Evolutionary conservation across 805 yeast genomes (phyloP).

Genomic region (Lachancea sp.): DNA sequence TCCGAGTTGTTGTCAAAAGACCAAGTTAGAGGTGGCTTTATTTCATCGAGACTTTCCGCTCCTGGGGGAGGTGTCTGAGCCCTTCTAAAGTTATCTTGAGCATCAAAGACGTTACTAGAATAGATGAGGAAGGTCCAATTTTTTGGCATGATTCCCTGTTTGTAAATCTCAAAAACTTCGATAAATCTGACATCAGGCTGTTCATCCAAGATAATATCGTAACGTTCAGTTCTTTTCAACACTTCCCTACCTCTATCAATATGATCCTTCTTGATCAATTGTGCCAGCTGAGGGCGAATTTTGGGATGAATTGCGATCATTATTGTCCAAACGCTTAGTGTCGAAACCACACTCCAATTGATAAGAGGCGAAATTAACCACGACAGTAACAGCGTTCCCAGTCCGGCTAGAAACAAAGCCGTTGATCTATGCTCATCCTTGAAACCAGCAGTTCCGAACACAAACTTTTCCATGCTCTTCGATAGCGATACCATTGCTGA

Average conservation of each 20-base stretch:
- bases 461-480: conserved; percentile 47
- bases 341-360: conserved; percentile 60
- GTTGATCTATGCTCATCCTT: conserved; percentile 64
- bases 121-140: conserved; percentile 58
- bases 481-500: conserved; percentile 45
- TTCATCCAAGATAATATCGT: conserved; percentile 63
- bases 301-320: conserved; percentile 57
- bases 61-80: conserved; percentile 62
- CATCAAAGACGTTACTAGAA: conserved; percentile 50
- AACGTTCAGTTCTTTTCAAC: conserved; percentile 29
- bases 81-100: conserved; percentile 39
- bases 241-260: conserved; percentile 23
- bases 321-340: conserved; percentile 50
- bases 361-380: conserved; percentile 44
- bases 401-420: conserved; percentile 42
- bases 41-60: conserved; percentile 44
- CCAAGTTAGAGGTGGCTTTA: conserved; percentile 72
- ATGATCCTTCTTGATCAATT: conserved; percentile 25
- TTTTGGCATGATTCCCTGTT: conserved; percentile 51
- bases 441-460: conserved; percentile 62
- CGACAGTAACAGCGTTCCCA: conserved; percentile 35
- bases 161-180: conserved; percentile 72
- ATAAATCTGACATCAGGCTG: conserved; percentile 54
- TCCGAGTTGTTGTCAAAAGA: conserved; percentile 49
- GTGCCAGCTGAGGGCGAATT: conserved; percentile 27